Base-by-base conservation (phyloP, 2,329 filamentous ascomycete species). In the Fusarium haematococcum region DNA sequence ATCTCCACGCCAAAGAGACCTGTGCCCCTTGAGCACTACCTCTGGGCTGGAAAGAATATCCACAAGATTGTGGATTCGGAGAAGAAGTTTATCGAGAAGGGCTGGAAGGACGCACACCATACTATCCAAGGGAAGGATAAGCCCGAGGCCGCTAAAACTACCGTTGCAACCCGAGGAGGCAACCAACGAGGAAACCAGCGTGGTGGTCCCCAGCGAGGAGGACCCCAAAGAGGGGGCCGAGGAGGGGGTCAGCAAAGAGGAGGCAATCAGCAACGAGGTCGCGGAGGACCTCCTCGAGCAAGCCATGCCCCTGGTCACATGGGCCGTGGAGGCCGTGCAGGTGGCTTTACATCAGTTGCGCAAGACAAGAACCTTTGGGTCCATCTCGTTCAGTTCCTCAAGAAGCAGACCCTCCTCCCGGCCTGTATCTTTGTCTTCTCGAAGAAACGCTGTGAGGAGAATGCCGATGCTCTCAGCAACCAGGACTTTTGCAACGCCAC, bases 391-490 rank as follows among this genome's bases (percentile, higher is more conserved):
- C 94, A 97, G 79, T 95, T 94, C 83, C 87, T 99, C 63, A 94
- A 92, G 78, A 98, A 97, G 82, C 91, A 95, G 62, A 94, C 91
- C 58, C 88, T 99, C 5, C 89, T 99, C 5, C 97, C 97, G 1
- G 95, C 94, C 10, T 98, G 96, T 81, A 97, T 99, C 75, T 99
- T 99, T 80, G 96, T 99, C 65, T 99, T 99, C 83, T 99, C 97
- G 4, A 99, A 98, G 85, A 98, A 97, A 83, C 89, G 97, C 62
- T 98, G 97, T 79, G 97, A 99, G 82, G 95, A 98, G 80, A 99
- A 98, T 81, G 97, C 97, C 1, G 95, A 98, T 81, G 96, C 97
- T 0, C 87, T 99, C 25, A 96, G 94, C 71, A 98, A 98, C 79
- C 92, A 98, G 75, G 97, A 99, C 80, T 98, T 97, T 80, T 97